phyloP scores from a whole-genome alignment of 148 eudicot species.

The Silene conica region DNA sequence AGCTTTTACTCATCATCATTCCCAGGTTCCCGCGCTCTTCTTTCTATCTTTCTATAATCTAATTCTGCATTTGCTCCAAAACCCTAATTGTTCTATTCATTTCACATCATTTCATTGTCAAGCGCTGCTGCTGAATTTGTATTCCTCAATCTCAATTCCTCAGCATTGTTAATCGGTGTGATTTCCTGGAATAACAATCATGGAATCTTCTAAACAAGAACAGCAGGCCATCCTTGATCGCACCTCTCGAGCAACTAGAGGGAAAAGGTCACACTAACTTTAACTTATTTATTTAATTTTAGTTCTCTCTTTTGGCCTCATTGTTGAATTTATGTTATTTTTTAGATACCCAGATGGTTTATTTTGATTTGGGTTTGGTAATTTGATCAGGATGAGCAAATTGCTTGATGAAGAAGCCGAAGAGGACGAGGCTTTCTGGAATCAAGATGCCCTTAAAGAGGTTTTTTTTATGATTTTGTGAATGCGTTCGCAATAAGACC shows the following conservation, averaged over 20 bases:
- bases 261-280: slow-evolving; percentile 43
- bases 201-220: slow-evolving; percentile 58
- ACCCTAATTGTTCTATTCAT: slow-evolving; percentile 1
- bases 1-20: background rate
- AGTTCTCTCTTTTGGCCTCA: background rate
- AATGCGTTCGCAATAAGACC: background rate
- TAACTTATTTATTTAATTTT: too few relatives aligned
- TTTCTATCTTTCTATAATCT: background rate
- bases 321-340: background rate
- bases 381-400: slow-evolving; percentile 61
- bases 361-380: slow-evolving; percentile 9
- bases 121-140: background rate
- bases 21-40: slow-evolving; percentile 17
- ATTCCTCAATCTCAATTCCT: background rate
- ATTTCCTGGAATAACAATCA: slow-evolving; percentile 14
- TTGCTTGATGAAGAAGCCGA: slow-evolving; percentile 87
- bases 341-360: slow-evolving; percentile 2
- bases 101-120: too few relatives aligned
- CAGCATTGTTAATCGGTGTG: background rate
- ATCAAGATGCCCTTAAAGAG: slow-evolving; percentile 95
- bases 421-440: slow-evolving; percentile 93
- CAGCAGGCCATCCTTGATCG: slow-evolving; percentile 59
- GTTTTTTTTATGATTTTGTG: slow-evolving; percentile 16
- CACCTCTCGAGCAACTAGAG: slow-evolving; percentile 71
- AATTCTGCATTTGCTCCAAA: background rate